Base-by-base conservation (phyloP, 2,329 filamentous ascomycete genomes). In the Colletotrichum plurivorum region DNA sequence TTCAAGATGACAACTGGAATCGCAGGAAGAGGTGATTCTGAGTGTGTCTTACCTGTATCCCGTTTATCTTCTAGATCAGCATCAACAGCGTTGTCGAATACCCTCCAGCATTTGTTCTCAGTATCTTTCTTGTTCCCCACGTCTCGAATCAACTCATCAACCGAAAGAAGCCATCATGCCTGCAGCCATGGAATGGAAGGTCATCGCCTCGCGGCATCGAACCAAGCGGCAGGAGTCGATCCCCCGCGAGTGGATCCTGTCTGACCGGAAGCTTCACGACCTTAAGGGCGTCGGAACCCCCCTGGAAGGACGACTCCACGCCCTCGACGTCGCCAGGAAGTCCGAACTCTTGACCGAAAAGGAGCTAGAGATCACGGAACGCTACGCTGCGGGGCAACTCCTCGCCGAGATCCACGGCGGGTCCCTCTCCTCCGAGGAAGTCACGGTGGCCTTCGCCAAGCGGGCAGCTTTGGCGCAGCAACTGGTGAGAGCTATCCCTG, bases 381-480 rank as follows among this genome's bases (percentile, higher is more conserved):
- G 48, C 4, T 68, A 71, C 9, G 70, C 45, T 18, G 73, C 73
- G 1, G 49, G 54, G 5, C 36, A 71, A 1, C 63, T 76, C 2
- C 58, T 74, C 0, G 45, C 31, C 31, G 71, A 72, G 39, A 64
- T 76, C 5, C 55, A 68, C 4, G 31, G n/a, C 1, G 65, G 71
- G 2, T 20, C 70, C 3, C 62, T 76, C 7, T 73, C 75, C 0
- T 72, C 75, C 1, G 67, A 73, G 18, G 73, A 74, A 20, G 75
- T 77, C 1, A 71, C 73, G 0, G 61, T 73, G 13, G 75, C 75
- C 1, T 77, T 77, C 22, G 73, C 72, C 46, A 76, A 77, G 54
- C 71, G 73, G 45, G 76, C 75, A 1, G 76, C 76, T 48, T 46
- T 78, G 8, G 75, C 75, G 0, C 76, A 78, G 46, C 76, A 77